These are phyloP conservation scores for Trichosanthes cucumerina DNA, from an alignment of 306 rosid genomes.

Conservation along the genomic window DNA sequence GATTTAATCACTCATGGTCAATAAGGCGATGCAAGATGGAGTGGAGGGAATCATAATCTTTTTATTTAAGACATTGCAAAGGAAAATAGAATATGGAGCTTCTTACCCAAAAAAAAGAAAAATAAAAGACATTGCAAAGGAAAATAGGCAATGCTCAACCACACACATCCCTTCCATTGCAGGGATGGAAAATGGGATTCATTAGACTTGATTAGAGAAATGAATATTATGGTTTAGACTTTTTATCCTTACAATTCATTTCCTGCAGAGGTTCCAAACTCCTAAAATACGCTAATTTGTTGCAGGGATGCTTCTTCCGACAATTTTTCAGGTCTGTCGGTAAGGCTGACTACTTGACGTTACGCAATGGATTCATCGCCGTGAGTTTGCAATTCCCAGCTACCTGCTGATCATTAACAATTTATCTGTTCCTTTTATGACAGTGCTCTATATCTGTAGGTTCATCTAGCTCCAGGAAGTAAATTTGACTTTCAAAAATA, in stretches of 20 bases:
- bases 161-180: neutral
- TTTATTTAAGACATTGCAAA: neutral
- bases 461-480: slow-evolving; percentile 72
- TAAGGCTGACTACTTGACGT: slow-evolving; percentile 55
- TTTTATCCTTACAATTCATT: neutral
- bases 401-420: slow-evolving; percentile 8
- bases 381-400: slow-evolving; percentile 36
- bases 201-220: neutral
- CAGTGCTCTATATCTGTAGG: slow-evolving; percentile 32
- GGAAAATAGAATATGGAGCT: no score
- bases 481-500: slow-evolving; percentile 88
- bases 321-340: slow-evolving; percentile 78
- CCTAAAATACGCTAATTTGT: slow-evolving; percentile 2
- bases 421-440: slow-evolving; percentile 10
- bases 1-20: neutral
- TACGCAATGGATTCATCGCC: slow-evolving; percentile 77
- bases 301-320: slow-evolving; percentile 80
- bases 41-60: neutral
- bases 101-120: no score
- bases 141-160: neutral
- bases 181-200: neutral
- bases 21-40: neutral
- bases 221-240: neutral
- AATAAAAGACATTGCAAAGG: neutral
- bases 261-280: neutral